Percentiles rank a stretch among this genome's conserved stretches.
phyloP scores from a whole-genome alignment of 257 asterid genomes.

The Nicotiana undulata region DNA sequence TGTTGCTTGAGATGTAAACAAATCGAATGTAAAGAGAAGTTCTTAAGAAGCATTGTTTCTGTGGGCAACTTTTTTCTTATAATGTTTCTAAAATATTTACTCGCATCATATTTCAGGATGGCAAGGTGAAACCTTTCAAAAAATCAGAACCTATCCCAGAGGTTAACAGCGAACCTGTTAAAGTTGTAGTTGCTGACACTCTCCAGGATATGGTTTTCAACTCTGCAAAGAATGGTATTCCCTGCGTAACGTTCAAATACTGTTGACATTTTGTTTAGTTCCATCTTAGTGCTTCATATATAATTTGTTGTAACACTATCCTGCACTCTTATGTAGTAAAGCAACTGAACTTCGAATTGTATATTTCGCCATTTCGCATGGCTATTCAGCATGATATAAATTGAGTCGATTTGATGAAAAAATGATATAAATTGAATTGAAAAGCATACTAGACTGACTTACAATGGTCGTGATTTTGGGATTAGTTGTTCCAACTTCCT shows the following conservation, averaged over 20 bases:
- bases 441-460: neutral
- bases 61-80: neutral
- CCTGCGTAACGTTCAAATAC: neutral
- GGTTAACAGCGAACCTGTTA: conserved; percentile 58
- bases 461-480: neutral
- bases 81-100: neutral
- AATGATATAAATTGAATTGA: neutral
- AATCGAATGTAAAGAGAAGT: neutral
- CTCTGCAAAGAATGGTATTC: conserved; percentile 55
- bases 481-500: neutral
- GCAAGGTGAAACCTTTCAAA: conserved; percentile 39
- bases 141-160: conserved; percentile 77
- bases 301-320: too few relatives aligned
- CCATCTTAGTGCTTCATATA: neutral
- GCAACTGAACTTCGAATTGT: neutral
- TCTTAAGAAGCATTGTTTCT: neutral
- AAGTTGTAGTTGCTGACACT: conserved; percentile 71
- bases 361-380: neutral
- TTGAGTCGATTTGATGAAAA: neutral
- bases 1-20: neutral
- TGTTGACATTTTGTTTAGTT: neutral
- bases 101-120: conserved; percentile 38
- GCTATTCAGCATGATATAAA: neutral
- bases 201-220: conserved; percentile 52
- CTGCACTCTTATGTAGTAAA: neutral